A percentile compares a stretch with the other conserved stretches of the same genome.
phyloP scores from a whole-genome alignment of 768 basidiomycete species.

The Boletus bicolor region DNA sequence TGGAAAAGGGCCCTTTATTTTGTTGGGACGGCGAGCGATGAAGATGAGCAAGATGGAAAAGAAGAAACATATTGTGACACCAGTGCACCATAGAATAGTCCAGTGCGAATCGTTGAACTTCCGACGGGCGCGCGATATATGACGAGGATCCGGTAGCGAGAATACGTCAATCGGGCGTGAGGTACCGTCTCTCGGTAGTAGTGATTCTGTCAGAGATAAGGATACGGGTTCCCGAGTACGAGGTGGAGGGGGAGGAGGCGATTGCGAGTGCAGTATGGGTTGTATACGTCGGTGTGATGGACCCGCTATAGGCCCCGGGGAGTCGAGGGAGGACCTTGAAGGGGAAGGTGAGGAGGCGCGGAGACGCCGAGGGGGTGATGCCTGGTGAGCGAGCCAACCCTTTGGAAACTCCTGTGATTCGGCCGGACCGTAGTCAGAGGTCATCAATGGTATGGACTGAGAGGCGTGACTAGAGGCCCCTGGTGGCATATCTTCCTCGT shows the following conservation, averaged over 20 bases:
- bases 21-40: conserved; percentile 43
- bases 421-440: conserved; percentile 31
- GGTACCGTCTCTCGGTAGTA: conserved; percentile 70
- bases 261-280: conserved; percentile 36
- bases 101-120: conserved; percentile 74
- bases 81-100: conserved; percentile 64
- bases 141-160: conserved; percentile 72
- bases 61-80: conserved; percentile 58
- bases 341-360: conserved; percentile 43
- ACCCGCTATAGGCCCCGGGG: conserved; percentile 32
- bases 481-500: conserved; percentile 56
- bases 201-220: conserved; percentile 74
- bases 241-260: conserved; percentile 38
- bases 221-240: conserved; percentile 47
- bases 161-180: conserved; percentile 67
- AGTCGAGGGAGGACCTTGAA: conserved; percentile 32
- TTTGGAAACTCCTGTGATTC: conserved; percentile 43
- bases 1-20: conserved; percentile 36
- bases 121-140: conserved; percentile 57
- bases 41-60: conserved; percentile 66
- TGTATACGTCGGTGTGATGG: conserved; percentile 27
- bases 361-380: conserved; percentile 51
- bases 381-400: conserved; percentile 74
- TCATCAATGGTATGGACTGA: conserved; percentile 38
- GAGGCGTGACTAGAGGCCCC: conserved; percentile 36